Conservation (phyloP, 2,329 filamentous ascomycete species). For the Trematosphaeria pertusa region DNA sequence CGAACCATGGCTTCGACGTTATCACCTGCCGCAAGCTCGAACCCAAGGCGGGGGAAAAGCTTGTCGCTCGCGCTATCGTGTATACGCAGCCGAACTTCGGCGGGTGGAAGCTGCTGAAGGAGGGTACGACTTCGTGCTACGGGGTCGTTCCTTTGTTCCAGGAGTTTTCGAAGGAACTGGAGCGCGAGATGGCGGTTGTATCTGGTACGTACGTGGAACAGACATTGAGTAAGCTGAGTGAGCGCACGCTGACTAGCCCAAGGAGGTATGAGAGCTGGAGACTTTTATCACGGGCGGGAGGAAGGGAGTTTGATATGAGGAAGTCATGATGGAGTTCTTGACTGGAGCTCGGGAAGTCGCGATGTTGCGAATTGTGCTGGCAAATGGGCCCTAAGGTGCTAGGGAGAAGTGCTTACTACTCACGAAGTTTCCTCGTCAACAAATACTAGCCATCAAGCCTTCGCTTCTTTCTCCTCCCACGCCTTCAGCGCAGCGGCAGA, state of each 20-base stretch:
- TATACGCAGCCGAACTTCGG: not conserved
- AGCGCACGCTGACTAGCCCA: not conserved
- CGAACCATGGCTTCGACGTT: slow-evolving; percentile 7
- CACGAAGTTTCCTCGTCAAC: too few relatives aligned
- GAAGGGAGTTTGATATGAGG: too few relatives aligned
- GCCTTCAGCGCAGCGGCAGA: slow-evolving; percentile 18
- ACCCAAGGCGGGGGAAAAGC: not conserved
- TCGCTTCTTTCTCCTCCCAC: too few relatives aligned
- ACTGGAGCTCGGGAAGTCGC: too few relatives aligned
- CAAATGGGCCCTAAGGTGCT: too few relatives aligned
- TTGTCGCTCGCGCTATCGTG: slow-evolving; percentile 1
- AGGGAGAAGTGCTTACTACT: too few relatives aligned
- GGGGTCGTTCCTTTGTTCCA: slow-evolving; percentile 6
- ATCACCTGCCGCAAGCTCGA: slow-evolving; percentile 2
- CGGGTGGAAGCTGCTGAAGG: slow-evolving; percentile 6
- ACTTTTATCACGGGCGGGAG: too few relatives aligned
- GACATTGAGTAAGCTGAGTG: not conserved
- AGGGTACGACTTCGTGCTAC: not conserved
- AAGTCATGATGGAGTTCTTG: too few relatives aligned
- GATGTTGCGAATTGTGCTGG: too few relatives aligned
- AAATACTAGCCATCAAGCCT: too few relatives aligned
- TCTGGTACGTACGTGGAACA: slow-evolving; percentile 1
- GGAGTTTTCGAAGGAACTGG: slow-evolving; percentile 10
- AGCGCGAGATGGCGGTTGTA: slow-evolving; percentile 5
- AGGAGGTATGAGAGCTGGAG: not conserved